phyloP scores from a whole-genome alignment of 495 filamentous ascomycete genomes.

The Pyronema domesticum region DNA sequence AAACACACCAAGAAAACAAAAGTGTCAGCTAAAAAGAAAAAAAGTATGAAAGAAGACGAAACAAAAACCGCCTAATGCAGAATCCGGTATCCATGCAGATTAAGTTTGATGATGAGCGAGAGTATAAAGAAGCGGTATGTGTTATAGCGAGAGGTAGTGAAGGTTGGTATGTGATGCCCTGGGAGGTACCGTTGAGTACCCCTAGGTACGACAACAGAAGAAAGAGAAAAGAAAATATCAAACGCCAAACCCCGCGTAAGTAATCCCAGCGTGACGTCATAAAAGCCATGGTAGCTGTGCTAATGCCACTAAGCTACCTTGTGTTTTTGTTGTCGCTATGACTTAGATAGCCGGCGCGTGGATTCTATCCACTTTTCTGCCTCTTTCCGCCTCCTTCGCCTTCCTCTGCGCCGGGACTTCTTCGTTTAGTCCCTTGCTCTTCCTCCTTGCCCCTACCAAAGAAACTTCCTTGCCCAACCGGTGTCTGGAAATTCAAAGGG shows the following conservation, averaged over 20 bases:
- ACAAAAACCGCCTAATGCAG: constrained; percentile 9
- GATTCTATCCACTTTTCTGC: constrained; percentile 21
- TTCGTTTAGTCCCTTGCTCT: constrained; percentile 23
- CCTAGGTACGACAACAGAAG: constrained; percentile 10
- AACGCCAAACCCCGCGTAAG: constrained; percentile 18
- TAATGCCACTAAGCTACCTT: neutral
- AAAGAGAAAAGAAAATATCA: constrained; percentile 13
- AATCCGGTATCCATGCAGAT: constrained; percentile 1
- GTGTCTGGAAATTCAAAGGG: constrained; percentile 80
- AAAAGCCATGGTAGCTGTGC: neutral
- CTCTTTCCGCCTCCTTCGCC: constrained; percentile 25
- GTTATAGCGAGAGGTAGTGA: neutral
- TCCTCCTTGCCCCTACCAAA: constrained; percentile 28
- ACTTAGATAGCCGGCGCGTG: neutral
- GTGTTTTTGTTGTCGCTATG: neutral
- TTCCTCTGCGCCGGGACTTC: constrained; percentile 23
- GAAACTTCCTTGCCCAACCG: constrained; percentile 40
- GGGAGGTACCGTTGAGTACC: neutral
- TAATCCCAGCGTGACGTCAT: constrained; percentile 9
- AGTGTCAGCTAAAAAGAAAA: neutral
- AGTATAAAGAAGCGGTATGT: neutral
- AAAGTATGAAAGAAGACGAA: constrained; percentile 4
- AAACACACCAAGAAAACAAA: neutral
- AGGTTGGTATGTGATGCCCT: neutral
- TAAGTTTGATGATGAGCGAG: neutral